Base-by-base conservation (phyloP, 1,284 basidiomycete species). In the Tilletia indica region DNA sequence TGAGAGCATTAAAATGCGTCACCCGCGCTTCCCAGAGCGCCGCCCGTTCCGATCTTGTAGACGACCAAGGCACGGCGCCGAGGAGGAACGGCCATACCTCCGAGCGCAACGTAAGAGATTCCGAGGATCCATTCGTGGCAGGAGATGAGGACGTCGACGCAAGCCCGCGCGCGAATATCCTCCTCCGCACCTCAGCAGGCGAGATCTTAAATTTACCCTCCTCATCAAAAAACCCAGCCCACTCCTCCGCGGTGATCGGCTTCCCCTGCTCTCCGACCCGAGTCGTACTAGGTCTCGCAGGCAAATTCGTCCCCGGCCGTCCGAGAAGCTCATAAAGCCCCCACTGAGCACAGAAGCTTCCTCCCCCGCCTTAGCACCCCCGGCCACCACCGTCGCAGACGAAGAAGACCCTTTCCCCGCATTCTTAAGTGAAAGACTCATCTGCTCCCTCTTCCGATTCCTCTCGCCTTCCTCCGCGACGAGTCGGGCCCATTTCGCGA, bases 401-500 rank as follows among this genome's bases (percentile, higher is more conserved):
- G 39, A 48, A 1, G 36, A 11, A 11, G 31, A 11, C 16, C 34
- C 31, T 16, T 11, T 64, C 34, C 36, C 47, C n/a, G 39, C 51
- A 19, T 34, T 67, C 47, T 66, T 67, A 2, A 64, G 34, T 8
- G 61, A 64, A 11, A 64, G 16, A 61, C 31, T 36, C 34, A 45
- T 61, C 56, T 80, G 74, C 56, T 79, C 76, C 31, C 70, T 72
- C 67, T 73, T 68, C 19, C 81, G 64, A 56, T 80, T 81, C 4
- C 78, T 68, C 70, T 85, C 83, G 12, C 83, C 84, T 67, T 84
- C 82, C 21, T 80, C 80, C 0, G 84, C 96, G 0, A 99, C 96
- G 64, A 94, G 91, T 34, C 94, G 88, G 0, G 97, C 96, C 97
- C 97, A 99, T 39, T 93, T 89, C 0, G 97, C 97, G 8, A 99